These are phyloP conservation scores for Xylariaceae sp. DNA, from an alignment of 2,329 filamentous ascomycete genomes.

Conservation along the genomic window DNA sequence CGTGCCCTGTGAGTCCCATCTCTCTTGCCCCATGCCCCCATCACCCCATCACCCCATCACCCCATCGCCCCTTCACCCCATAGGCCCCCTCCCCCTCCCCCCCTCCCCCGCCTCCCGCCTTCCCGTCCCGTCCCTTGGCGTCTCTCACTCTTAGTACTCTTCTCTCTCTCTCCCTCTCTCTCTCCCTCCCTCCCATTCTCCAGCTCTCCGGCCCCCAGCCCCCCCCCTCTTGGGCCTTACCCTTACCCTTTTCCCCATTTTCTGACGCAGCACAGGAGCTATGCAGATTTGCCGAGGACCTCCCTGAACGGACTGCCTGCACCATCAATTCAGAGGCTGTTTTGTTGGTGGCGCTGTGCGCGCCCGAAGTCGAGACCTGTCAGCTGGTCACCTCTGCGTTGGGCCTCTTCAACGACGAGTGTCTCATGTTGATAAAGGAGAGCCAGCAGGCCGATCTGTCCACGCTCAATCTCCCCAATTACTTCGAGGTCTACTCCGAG, in stretches of 20 bases:
- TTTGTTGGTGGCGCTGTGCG: slow-evolving; percentile 59
- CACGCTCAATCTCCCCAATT: slow-evolving; percentile 53
- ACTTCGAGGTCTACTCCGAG: slow-evolving; percentile 51
- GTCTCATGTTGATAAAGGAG: slow-evolving; percentile 47
- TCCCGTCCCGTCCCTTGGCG: neutral
- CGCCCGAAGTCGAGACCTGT: slow-evolving; percentile 59
- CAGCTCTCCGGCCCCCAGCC: neutral
- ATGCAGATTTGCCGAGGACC: slow-evolving; percentile 47
- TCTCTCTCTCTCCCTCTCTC: neutral
- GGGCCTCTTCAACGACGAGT: slow-evolving; percentile 57
- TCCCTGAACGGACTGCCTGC: slow-evolving; percentile 48
- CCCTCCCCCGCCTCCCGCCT: neutral
- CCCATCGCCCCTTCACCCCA: neutral
- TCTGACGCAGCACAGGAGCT: slow-evolving; percentile 42
- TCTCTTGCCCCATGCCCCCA: neutral
- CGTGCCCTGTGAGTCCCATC: slow-evolving; percentile 38
- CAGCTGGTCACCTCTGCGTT: slow-evolving; percentile 59
- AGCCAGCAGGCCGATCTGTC: slow-evolving; percentile 46
- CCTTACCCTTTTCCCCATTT: too few relatives aligned
- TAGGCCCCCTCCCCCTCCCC: neutral
- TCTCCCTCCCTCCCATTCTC: neutral
- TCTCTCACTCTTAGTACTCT: neutral
- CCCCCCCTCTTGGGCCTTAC: neutral
- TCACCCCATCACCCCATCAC: neutral
- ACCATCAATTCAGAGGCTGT: slow-evolving; percentile 56